Percentiles rank a stretch among this genome's conserved stretches.
Conservation (phyloP, 1,284 basidiomycete species). For the Fomitopsis schrenkii region DNA sequence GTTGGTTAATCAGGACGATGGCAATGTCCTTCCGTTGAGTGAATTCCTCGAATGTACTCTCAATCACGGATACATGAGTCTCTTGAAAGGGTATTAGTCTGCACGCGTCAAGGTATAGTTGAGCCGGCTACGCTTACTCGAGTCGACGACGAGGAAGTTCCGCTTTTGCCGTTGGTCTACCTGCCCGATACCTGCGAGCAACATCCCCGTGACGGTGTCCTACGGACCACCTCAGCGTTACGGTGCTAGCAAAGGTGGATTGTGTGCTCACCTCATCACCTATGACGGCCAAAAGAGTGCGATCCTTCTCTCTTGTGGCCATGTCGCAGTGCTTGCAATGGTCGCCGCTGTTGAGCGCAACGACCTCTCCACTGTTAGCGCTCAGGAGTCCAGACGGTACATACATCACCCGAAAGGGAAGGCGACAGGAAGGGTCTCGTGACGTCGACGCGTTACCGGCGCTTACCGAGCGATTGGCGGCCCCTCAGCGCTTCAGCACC, state of each 20-base stretch:
- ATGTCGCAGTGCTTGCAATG: slow-evolving; percentile 9
- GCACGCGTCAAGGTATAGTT: not conserved
- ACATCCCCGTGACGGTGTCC: slow-evolving; percentile 93
- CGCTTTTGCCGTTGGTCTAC: slow-evolving; percentile 86
- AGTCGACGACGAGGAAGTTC: slow-evolving; percentile 93
- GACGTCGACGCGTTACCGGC: slow-evolving; percentile 4
- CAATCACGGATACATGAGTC: slow-evolving; percentile 45
- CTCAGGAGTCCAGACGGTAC: too few species aligned
- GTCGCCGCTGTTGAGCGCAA: not conserved
- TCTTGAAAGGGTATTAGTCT: not conserved
- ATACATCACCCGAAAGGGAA: not conserved
- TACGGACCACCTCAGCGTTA: slow-evolving; percentile 26
- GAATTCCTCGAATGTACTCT: slow-evolving; percentile 88
- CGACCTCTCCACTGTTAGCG: too few species aligned
- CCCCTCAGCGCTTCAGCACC: not conserved
- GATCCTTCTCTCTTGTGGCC: slow-evolving; percentile 67
- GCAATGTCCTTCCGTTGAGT: slow-evolving; percentile 92
- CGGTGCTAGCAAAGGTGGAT: too few species aligned
- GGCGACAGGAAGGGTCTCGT: slow-evolving; percentile 3
- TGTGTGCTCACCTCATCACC: slow-evolving; percentile 77
- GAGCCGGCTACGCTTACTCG: slow-evolving; percentile 46
- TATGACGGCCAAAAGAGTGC: slow-evolving; percentile 87
- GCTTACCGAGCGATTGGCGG: not conserved
- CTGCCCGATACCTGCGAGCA: slow-evolving; percentile 91
- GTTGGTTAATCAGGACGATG: slow-evolving; percentile 95